phyloP scores from a whole-genome alignment of 129 eudicot genomes.

The Smallanthus sonchifolius region DNA sequence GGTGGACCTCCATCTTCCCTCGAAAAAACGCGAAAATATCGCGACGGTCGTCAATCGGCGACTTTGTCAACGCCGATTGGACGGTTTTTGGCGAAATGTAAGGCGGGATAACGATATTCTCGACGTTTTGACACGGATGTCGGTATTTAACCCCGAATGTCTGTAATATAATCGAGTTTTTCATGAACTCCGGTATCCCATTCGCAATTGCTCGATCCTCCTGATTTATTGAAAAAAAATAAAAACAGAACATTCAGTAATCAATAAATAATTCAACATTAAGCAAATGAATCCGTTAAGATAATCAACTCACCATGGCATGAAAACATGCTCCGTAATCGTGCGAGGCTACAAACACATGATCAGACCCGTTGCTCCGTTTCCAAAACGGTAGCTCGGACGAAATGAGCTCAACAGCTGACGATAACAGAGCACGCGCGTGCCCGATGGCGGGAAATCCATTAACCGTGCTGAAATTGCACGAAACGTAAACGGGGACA shows the following conservation, averaged over 20 bases:
- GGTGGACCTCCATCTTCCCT: constrained; percentile 96
- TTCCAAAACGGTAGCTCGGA: constrained; percentile 76
- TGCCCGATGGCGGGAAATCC: constrained; percentile 95
- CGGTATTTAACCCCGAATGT: constrained; percentile 77
- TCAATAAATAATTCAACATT: not conserved
- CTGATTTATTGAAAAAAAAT: constrained; percentile 15
- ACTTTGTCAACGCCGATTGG: constrained; percentile 48
- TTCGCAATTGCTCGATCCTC: constrained; percentile 78
- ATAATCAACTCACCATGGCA: constrained; percentile 48
- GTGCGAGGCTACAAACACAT: constrained; percentile 87
- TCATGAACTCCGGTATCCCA: constrained; percentile 77
- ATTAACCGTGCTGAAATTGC: constrained; percentile 84
- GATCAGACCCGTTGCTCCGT: constrained; percentile 75
- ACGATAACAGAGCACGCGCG: constrained; percentile 53
- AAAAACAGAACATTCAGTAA: not conserved
- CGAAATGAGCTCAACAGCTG: constrained; percentile 62
- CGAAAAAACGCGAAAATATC: constrained; percentile 85
- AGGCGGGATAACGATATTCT: constrained; percentile 76
- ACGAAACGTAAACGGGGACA: constrained; percentile 93
- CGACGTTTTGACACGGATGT: constrained; percentile 77
- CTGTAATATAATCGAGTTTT: constrained; percentile 67
- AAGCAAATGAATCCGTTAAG: not conserved
- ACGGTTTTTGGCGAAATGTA: constrained; percentile 54
- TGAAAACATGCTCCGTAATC: constrained; percentile 96
- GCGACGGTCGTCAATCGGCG: constrained; percentile 59